Evolutionary conservation across 495 filamentous ascomycete genomes (phyloP), one percentile per base, ranked within the genome.

Genomic region (Pyrenopolyporus hunteri): DNA sequence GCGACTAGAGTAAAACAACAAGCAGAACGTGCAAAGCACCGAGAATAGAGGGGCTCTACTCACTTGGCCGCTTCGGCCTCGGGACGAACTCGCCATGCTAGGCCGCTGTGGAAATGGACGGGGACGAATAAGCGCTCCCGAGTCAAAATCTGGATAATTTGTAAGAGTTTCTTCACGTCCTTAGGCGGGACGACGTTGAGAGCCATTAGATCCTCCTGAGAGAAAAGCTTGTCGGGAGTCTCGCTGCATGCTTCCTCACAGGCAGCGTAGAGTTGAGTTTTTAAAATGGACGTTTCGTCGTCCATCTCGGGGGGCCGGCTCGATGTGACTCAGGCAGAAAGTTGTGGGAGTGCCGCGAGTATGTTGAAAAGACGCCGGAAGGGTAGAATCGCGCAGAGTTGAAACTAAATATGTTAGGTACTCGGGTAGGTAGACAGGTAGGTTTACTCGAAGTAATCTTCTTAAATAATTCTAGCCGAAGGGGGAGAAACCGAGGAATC

Each of bases 61-160:
- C 78, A 90, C 87, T 89, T 90, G 67, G 85, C 82, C 45, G 88
- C 89, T 69, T 91, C 88, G 56, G 86, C 86, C 44, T 79, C 76
- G 33, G 82, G 82, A 48, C 89, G 84, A 51, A 87, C 74, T 70
- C 80, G 80, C 89, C 89, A 92, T 52, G 82, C 83, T 20, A 89
- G 65, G 20, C 70, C 80, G 36, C 80, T 80, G 54, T 80, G 80
- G 60, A 79, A 77, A 35, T 74, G 76, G 26, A 83, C 79, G 9
- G 85, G 78, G 33, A 85, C 85, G 53, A 92, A 85, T 20, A 90
- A 76, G 66, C 85, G 86, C 66, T 90, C 86, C 57, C 88, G 76
- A 31, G 83, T 79, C 35, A 91, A 77, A 16, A 73, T 70, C 71
- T 89, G 85, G 45, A 87, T 79, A 55, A 85, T 83, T 54, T 78